phyloP scores from a whole-genome alignment of 2,329 filamentous ascomycete genomes.

The Clonostachys rhizophaga region DNA sequence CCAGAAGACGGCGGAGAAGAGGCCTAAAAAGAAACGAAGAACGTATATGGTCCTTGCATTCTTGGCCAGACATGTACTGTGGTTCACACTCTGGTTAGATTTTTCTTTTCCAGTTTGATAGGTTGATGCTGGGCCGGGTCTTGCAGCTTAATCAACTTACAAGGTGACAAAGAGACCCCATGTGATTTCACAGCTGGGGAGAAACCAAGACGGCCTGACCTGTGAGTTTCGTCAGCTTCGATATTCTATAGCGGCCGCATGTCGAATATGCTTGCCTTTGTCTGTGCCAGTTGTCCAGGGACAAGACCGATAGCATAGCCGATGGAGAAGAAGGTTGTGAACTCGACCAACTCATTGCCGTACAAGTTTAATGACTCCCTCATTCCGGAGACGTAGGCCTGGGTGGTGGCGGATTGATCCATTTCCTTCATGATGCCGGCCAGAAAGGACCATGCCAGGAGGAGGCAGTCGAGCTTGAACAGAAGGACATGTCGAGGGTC shows the following conservation, averaged over 20 bases:
- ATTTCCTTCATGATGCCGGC: constrained; percentile 28
- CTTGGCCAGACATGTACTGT: constrained; percentile 18
- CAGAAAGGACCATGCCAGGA: constrained; percentile 26
- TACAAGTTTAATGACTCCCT: constrained; percentile 29
- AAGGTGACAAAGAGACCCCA: constrained; percentile 18
- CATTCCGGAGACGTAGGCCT: constrained; percentile 31
- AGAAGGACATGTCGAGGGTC: constrained; percentile 21
- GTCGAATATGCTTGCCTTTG: constrained; percentile 1
- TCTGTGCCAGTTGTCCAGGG: constrained; percentile 29
- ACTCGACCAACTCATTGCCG: constrained; percentile 49
- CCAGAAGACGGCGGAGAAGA: constrained; percentile 8
- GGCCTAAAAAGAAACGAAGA: constrained; percentile 17
- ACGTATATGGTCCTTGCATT: constrained; percentile 47
- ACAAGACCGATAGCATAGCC: constrained; percentile 50
- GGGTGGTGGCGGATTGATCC: constrained; percentile 26
- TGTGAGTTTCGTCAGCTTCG: constrained; percentile 4
- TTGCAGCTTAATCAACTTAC: constrained; percentile 28
- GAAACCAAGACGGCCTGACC: constrained; percentile 29
- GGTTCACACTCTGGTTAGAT: constrained; percentile 1
- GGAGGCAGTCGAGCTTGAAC: constrained; percentile 23
- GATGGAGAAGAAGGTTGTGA: constrained; percentile 48
- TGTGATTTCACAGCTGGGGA: constrained; percentile 27
- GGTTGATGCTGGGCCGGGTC: constrained; percentile 30
- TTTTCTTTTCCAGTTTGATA: neutral
- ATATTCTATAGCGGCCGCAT: no score